Percentiles rank a stretch among this genome's conserved stretches.
Conservation (phyloP, 1,284 basidiomycete species). For the Puccinia polysora region DNA sequence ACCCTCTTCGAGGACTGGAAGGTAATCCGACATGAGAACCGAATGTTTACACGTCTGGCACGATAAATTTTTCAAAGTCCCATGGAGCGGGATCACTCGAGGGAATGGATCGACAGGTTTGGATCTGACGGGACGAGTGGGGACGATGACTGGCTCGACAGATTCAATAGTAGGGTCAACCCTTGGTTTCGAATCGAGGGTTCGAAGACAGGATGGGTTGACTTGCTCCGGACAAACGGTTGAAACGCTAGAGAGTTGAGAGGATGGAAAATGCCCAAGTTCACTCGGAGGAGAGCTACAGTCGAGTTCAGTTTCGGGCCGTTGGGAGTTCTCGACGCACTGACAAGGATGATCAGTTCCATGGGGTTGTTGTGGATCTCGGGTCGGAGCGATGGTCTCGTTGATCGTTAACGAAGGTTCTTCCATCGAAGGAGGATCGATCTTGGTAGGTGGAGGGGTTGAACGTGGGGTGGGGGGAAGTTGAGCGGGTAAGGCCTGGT, state of each 20-base stretch:
- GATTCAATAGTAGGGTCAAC: conserved; percentile 51
- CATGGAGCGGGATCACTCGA: conserved; percentile 83
- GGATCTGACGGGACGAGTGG: conserved; percentile 30
- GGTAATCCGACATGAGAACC: conserved; percentile 63
- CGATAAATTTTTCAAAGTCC: conserved; percentile 71
- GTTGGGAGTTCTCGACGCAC: too few species aligned
- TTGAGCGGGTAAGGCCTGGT: conserved; percentile 12
- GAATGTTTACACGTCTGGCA: conserved; percentile 74
- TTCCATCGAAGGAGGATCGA: background rate
- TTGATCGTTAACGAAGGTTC: background rate
- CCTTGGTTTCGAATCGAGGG: conserved; percentile 19
- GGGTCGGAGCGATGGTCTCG: background rate
- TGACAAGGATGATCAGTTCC: too few species aligned
- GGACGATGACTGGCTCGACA: conserved; percentile 52
- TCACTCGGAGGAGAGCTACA: too few species aligned
- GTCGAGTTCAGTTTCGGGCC: too few species aligned
- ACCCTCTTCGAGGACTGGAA: conserved; percentile 60
- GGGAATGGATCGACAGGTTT: conserved; percentile 55
- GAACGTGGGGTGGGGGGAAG: conserved; percentile 30
- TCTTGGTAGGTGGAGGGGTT: background rate
- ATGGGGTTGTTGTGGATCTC: background rate
- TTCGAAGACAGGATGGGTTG: conserved; percentile 23
- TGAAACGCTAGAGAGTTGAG: background rate
- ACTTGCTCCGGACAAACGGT: background rate
- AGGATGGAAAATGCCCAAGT: background rate